Conservation (phyloP, 106 monocot genomes). For the Acorus calamus region DNA sequence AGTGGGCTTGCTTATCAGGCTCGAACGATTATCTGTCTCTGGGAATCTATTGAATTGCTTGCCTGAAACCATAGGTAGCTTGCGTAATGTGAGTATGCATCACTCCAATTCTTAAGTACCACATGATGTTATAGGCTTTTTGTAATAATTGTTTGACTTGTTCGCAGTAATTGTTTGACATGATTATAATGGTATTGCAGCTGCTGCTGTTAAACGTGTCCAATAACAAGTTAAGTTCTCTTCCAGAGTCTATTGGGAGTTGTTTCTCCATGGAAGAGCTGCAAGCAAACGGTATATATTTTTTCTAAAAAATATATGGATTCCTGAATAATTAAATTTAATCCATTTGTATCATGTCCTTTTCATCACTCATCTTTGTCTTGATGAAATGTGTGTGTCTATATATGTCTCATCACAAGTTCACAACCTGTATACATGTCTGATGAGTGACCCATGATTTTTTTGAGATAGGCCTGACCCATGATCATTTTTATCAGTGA, state of each 20-base stretch:
- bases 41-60: slow-evolving; percentile 55
- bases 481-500: no score
- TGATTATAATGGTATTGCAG: slow-evolving; percentile 30
- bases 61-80: slow-evolving; percentile 67
- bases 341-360: no score
- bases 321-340: no score
- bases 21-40: slow-evolving; percentile 71
- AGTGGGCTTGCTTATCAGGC: slow-evolving; percentile 78
- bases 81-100: slow-evolving; percentile 64
- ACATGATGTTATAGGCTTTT: no score
- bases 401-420: no score
- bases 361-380: no score
- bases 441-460: no score
- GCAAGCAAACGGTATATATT: slow-evolving; percentile 69
- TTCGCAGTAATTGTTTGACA: background rate
- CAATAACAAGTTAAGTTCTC: slow-evolving; percentile 60
- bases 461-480: no score
- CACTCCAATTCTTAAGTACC: background rate
- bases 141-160: no score
- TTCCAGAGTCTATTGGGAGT: slow-evolving; percentile 82
- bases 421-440: no score
- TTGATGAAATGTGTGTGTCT: no score
- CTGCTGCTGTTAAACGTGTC: slow-evolving; percentile 75
- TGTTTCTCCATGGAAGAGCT: slow-evolving; percentile 84
- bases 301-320: background rate